These are phyloP conservation scores for Hypoxylon sp. DNA, from an alignment of 2,329 filamentous ascomycete species.

Conservation along the genomic window DNA sequence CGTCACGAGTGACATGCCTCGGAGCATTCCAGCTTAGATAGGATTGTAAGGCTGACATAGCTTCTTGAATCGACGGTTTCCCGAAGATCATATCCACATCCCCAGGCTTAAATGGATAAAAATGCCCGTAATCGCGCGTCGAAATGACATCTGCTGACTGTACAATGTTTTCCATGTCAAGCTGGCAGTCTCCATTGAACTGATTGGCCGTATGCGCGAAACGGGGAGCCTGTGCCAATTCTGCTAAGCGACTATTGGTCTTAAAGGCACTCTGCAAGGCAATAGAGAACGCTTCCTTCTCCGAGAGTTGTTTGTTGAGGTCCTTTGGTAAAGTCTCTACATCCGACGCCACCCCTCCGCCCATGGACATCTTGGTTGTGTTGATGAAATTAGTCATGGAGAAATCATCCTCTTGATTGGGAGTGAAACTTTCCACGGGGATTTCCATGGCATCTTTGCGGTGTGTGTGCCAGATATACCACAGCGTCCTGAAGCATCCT, in stretches of 20 bases:
- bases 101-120: neutral
- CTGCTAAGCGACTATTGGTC: conserved; percentile 16
- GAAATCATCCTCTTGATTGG: neutral
- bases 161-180: conserved; percentile 47
- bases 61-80: conserved; percentile 11
- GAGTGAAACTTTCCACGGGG: neutral
- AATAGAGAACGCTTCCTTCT: conserved; percentile 8
- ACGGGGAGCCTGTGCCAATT: conserved; percentile 17
- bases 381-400: neutral
- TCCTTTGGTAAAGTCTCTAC: too few relatives aligned
- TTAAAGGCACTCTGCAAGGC: conserved; percentile 23
- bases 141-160: conserved; percentile 33
- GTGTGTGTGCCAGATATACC: conserved; percentile 45
- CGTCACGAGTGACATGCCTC: neutral
- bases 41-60: conserved; percentile 27
- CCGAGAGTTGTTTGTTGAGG: too few relatives aligned
- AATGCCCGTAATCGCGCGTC: neutral
- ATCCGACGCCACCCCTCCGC: too few relatives aligned
- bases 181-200: conserved; percentile 41
- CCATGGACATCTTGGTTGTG: neutral
- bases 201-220: conserved; percentile 29
- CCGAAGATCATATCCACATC: conserved; percentile 21
- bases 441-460: neutral
- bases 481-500: conserved; percentile 52
- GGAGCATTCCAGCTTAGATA: conserved; percentile 8